phyloP scores from a whole-genome alignment of 2,329 filamentous ascomycete species.

The Diatrype stigma region DNA sequence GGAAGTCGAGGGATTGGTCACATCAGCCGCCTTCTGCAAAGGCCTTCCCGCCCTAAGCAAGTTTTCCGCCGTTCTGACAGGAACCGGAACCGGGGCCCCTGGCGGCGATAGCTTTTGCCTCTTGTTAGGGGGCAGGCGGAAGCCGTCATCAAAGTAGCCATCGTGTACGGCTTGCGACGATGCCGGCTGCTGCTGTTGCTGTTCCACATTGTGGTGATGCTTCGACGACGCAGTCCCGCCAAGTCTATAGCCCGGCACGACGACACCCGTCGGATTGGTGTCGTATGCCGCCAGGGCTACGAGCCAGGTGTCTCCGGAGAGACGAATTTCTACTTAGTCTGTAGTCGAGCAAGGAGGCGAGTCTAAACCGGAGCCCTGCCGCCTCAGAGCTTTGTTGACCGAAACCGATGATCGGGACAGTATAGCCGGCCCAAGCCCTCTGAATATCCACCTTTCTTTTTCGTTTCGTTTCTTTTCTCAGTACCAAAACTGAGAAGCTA shows the following conservation, averaged over 20 bases:
- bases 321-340: slow-evolving; percentile 3
- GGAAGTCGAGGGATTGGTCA: slow-evolving; percentile 15
- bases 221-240: slow-evolving; percentile 29
- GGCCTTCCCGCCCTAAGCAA: slow-evolving; percentile 10
- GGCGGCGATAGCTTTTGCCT: slow-evolving; percentile 23
- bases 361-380: too few species aligned
- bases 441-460: too few species aligned
- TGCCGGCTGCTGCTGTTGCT: slow-evolving; percentile 4
- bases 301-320: slow-evolving; percentile 20
- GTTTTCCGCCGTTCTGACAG: slow-evolving; percentile 11
- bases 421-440: background rate
- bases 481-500: background rate
- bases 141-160: slow-evolving; percentile 20
- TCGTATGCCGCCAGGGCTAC: slow-evolving; percentile 34
- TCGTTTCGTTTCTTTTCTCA: too few species aligned
- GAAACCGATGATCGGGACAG: background rate
- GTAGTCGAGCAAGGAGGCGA: too few species aligned
- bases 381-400: too few species aligned
- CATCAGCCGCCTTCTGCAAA: background rate
- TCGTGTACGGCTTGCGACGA: slow-evolving; percentile 24
- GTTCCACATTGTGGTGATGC: slow-evolving; percentile 23
- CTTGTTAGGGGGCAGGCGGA: slow-evolving; percentile 22
- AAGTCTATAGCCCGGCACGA: slow-evolving; percentile 31
- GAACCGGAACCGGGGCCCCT: slow-evolving; percentile 3
- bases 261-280: slow-evolving; percentile 23